phyloP scores from a whole-genome alignment of 1,284 basidiomycete species.

The Boletellus dicymbophilus region DNA sequence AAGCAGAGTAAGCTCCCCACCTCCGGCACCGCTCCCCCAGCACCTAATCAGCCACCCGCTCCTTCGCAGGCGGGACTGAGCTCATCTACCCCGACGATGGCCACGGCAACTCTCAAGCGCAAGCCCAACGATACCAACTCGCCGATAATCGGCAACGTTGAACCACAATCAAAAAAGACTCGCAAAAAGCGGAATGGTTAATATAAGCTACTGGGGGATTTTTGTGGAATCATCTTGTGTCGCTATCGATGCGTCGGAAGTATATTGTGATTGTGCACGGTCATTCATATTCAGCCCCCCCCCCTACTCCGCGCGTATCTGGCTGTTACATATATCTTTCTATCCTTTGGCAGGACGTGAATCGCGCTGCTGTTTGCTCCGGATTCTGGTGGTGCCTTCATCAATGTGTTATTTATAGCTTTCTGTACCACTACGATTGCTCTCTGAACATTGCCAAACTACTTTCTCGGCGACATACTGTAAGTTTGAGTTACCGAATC shows the following conservation, averaged over 20 bases:
- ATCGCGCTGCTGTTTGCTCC: conserved; percentile 31
- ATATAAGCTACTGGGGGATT: conserved; percentile 35
- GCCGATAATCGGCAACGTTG: conserved; percentile 48
- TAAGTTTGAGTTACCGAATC: too few relatives aligned
- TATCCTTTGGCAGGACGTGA: conserved; percentile 27
- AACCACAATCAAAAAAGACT: conserved; percentile 49
- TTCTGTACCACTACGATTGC: conserved; percentile 36
- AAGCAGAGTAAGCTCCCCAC: conserved; percentile 56
- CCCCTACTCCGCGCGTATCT: too few relatives aligned
- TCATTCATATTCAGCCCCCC: conserved; percentile 19
- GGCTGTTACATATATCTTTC: conserved; percentile 34
- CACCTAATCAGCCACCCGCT: conserved; percentile 39
- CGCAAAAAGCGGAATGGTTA: conserved; percentile 44
- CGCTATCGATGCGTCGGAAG: conserved; percentile 26
- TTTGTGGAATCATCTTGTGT: conserved; percentile 32
- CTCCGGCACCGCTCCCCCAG: conserved; percentile 42
- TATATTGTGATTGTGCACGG: conserved; percentile 34
- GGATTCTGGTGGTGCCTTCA: conserved; percentile 29
- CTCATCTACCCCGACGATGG: conserved; percentile 50
- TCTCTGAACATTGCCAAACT: conserved; percentile 21
- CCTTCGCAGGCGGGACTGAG: conserved; percentile 44
- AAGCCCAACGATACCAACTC: conserved; percentile 57
- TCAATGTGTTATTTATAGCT: conserved; percentile 39
- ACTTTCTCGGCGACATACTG: conserved; percentile 11
- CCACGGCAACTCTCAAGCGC: conserved; percentile 62